Evolutionary conservation across 2,329 filamentous ascomycete species (phyloP), one percentile per base, ranked within the genome.

Genomic region (Paecilomyces fulvus): DNA sequence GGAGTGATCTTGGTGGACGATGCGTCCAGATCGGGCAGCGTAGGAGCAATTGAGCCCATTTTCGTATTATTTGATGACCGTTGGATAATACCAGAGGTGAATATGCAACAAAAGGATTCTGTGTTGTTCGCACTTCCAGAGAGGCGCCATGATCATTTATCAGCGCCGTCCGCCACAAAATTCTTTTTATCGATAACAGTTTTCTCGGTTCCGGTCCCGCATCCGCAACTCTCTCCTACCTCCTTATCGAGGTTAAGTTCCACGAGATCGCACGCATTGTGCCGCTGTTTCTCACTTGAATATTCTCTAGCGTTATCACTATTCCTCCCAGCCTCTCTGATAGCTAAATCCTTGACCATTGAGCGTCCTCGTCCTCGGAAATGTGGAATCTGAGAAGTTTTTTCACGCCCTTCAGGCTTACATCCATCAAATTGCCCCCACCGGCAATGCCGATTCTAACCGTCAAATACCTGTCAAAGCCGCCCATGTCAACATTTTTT

Each of bases 1-100:
- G 61, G 70, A 49, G 72, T 75, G 61, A 74, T 63, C 52, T 70
- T 73, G 61, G 73, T 65, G 49, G 64, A 67, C 17, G 73, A 76
- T 60, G 63, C 73, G 58, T 75, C 69, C 25, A 76, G 70, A 59
- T 74, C 72, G 3, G 70, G 65, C 17, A 64, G 49, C 23, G 63
- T 56, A 30, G 61, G 65, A 37, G 65, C 59, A 43, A 68, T 55
- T 28, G 69, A 71, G 56, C 68, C 69, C 69, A 71, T 71, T 17
- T 43, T 43, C 37, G 37, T 9, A 9, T 43, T 43, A 43, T 43
- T 8, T 43, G 6, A 17, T 28, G 17, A 8, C n/a, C n/a, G 37
- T 8, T 9, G 14, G 6, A 17, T 17, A 6, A 43, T 20, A 20
- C 7, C 37, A 43, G n/a, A 17, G n/a, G 14, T 1, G 37, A 43